Conservation (phyloP, 495 filamentous ascomycete species). For the Hypoxylon cercidicola region DNA sequence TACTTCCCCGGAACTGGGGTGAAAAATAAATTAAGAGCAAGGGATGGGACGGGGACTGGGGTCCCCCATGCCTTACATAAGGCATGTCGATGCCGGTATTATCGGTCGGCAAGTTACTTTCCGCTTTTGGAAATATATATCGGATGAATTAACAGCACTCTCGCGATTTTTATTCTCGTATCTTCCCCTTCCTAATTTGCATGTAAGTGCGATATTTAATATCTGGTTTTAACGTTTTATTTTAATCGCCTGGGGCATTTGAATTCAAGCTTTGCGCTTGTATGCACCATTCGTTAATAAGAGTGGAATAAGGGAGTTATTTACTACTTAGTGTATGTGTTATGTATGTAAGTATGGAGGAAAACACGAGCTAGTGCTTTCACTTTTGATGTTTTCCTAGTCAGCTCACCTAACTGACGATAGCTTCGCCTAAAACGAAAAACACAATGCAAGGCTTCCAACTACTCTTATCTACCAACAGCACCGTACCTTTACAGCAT, state of each 20-base stretch:
- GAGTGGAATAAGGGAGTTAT: conserved; percentile 5
- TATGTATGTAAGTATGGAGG: too few species aligned
- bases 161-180: conserved; percentile 1
- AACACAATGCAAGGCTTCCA: conserved; percentile 4
- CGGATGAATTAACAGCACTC: neutral
- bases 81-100: conserved; percentile 7
- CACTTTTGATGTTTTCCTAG: too few species aligned
- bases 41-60: conserved; percentile 16
- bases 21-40: conserved; percentile 23
- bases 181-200: neutral
- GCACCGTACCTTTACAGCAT: neutral
- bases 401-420: neutral
- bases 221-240: neutral
- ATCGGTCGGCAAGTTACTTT: conserved; percentile 11
- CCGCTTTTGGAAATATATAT: conserved; percentile 19
- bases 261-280: neutral
- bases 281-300: neutral
- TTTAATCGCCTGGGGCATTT: neutral
- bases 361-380: too few species aligned
- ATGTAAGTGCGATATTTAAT: neutral
- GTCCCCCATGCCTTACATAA: conserved; percentile 18
- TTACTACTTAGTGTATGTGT: too few species aligned
- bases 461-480: neutral
- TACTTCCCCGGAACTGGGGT: conserved; percentile 41
- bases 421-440: neutral